Base-by-base conservation (phyloP, 768 basidiomycete genomes). In the Macrolepiota dolichaula region DNA sequence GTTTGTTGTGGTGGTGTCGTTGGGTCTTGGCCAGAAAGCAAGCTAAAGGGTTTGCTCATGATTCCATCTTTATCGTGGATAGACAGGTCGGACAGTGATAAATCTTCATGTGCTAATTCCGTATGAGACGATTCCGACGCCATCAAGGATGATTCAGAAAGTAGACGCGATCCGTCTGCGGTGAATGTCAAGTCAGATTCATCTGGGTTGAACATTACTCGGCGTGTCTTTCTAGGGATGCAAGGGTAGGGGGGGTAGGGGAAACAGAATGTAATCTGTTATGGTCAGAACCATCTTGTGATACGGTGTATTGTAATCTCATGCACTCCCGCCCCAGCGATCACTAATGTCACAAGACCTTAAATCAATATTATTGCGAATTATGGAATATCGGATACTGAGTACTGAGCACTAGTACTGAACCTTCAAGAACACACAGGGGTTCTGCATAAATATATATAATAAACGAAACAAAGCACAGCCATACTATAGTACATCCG, bases 81-180 rank as follows among this genome's bases (percentile, higher is more conserved):
- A 17, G 80, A 84, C 4, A 86, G 77, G 62, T 86, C 85, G 1
- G 85, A 84, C 49, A 86, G 70, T 5, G 84, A 85, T 2, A 86
- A 76, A 69, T 85, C 85, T 62, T 76, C 78, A 36, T 76, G 77
- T 15, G 77, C 77, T 17, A 73, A 78, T 4, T 77, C 80, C 1
- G 78, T 78, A 60, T 67, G 62, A n/a, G 66, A 68, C 25, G 64
- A 72, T 47, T 62, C 65, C 5, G 66, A 61, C 17, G 51, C 62
- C 44, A 62, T 56, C 24, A 72, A 69, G 46, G 74, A 73, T 0
- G 82, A 79, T 64, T 83, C 79, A 10, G 80, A 81, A 42, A 86
- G 74, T 13, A 86, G 54, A 37, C 64, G 66, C 15, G 66, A 69
- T 13, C 59, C 64, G 24, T 66, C 65, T 7, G 49, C 57, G 13